phyloP scores from a whole-genome alignment of 768 basidiomycete genomes.

The Pulveroboletus sp. region DNA sequence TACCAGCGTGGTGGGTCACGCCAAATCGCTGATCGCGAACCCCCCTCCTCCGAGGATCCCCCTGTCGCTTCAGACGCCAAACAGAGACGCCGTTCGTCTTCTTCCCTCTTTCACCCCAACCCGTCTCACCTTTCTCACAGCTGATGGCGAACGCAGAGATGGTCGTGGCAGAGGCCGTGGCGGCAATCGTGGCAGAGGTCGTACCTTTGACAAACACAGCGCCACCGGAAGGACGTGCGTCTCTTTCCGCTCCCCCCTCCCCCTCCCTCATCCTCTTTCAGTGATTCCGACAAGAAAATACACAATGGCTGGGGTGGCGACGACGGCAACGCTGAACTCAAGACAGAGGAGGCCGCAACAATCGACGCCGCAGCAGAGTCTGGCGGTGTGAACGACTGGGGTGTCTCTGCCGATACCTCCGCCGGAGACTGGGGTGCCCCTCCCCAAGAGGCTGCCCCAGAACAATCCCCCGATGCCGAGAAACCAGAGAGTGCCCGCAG shows the following conservation, averaged over 20 bases:
- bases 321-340: conserved; percentile 78
- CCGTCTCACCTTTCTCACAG: conserved; percentile 18
- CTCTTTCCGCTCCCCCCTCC: background rate
- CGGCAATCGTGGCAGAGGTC: conserved; percentile 54
- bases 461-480: conserved; percentile 33
- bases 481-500: conserved; percentile 36
- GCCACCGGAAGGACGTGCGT: conserved; percentile 79
- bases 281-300: conserved; percentile 93
- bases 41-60: conserved; percentile 36
- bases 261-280: conserved; percentile 29
- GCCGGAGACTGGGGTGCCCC: conserved; percentile 38
- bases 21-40: conserved; percentile 37
- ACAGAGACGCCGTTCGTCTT: conserved; percentile 30
- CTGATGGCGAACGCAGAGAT: conserved; percentile 43
- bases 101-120: background rate
- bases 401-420: conserved; percentile 23
- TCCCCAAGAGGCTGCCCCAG: conserved; percentile 23
- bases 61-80: conserved; percentile 30
- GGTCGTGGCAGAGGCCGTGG: conserved; percentile 42
- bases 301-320: conserved; percentile 95
- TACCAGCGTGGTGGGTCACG: conserved; percentile 58
- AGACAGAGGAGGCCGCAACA: conserved; percentile 70
- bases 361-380: conserved; percentile 62
- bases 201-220: conserved; percentile 82
- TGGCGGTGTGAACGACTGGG: conserved; percentile 35